phyloP scores from a whole-genome alignment of 257 asterid species.

The Plectranthus barbatus region DNA sequence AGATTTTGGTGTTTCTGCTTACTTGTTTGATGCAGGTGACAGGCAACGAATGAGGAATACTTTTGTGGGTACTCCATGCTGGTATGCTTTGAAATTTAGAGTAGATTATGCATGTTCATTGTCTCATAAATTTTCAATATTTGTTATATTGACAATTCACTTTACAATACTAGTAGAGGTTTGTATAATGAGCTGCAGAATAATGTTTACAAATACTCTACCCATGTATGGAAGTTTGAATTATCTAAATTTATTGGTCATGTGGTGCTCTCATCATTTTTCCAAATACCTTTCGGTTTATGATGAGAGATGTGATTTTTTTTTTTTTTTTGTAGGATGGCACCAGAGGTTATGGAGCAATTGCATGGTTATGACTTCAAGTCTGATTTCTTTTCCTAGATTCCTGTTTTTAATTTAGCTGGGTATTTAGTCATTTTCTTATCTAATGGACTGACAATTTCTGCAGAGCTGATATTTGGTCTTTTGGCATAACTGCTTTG shows the following conservation, averaged over 20 bases:
- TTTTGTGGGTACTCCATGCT: conserved; percentile 98
- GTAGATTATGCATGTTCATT: not conserved
- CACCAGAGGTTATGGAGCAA: conserved; percentile 99
- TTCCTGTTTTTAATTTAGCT: conserved; percentile 12
- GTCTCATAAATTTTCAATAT: not conserved
- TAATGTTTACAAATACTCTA: not conserved
- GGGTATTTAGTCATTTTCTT: conserved; percentile 8
- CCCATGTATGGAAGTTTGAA: not conserved
- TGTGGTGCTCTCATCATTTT: conserved; percentile 3
- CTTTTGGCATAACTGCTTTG: conserved; percentile 97
- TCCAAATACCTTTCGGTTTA: conserved; percentile 2
- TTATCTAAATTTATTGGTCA: conserved; percentile 2
- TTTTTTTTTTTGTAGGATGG: conserved; percentile 71
- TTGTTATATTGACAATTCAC: not conserved
- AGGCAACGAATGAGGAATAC: conserved; percentile 92
- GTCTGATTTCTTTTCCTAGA: conserved; percentile 38
- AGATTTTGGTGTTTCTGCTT: conserved; percentile 99
- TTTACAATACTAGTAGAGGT: not conserved
- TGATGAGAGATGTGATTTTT: conserved; percentile 12
- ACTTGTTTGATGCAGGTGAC: conserved; percentile 92
- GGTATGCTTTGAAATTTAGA: conserved; percentile 44
- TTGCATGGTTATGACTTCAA: conserved; percentile 94
- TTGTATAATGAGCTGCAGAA: not conserved
- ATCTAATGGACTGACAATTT: conserved; percentile 10
- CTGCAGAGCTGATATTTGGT: conserved; percentile 96